Evolutionary conservation across 2,329 filamentous ascomycete species (phyloP).

Genomic region (Pyrenophora seminiperda): DNA sequence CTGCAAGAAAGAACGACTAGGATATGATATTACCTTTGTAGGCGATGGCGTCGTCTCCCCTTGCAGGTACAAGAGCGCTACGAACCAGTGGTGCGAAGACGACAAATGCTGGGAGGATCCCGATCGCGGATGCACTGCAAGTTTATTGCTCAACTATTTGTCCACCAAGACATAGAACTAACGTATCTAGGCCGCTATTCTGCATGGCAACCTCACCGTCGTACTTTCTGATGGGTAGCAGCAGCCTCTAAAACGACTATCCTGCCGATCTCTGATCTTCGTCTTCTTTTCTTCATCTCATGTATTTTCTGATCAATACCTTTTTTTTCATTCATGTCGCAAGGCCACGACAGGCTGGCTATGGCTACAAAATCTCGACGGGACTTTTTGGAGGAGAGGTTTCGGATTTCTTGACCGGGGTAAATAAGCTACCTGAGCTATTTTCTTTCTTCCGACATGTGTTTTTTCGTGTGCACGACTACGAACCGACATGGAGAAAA

Average conservation of each 20-base stretch:
- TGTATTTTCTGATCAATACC: conserved; percentile 29
- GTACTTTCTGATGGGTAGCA: conserved; percentile 36
- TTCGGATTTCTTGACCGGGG: conserved; percentile 19
- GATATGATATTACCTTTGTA: conserved; percentile 78
- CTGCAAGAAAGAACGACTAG: conserved; percentile 68
- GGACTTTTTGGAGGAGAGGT: conserved; percentile 26
- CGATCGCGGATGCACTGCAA: conserved; percentile 78
- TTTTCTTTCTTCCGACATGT: neutral
- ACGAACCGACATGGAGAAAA: no score
- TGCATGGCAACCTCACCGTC: conserved; percentile 31
- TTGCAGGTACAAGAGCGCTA: conserved; percentile 66
- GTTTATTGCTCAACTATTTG: conserved; percentile 36
- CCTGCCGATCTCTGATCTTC: neutral
- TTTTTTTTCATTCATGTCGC: conserved; percentile 25
- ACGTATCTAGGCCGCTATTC: conserved; percentile 29
- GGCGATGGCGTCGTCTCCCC: conserved; percentile 64
- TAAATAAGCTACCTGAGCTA: neutral
- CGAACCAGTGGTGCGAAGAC: conserved; percentile 65
- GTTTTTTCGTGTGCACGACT: neutral
- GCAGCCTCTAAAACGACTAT: neutral
- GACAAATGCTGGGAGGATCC: conserved; percentile 51
- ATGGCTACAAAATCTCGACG: conserved; percentile 22
- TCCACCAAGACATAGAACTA: neutral
- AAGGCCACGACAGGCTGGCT: neutral
- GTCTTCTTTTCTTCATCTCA: conserved; percentile 5